Conservation (phyloP, 305 asterid genomes). For the Rubia tinctorum region DNA sequence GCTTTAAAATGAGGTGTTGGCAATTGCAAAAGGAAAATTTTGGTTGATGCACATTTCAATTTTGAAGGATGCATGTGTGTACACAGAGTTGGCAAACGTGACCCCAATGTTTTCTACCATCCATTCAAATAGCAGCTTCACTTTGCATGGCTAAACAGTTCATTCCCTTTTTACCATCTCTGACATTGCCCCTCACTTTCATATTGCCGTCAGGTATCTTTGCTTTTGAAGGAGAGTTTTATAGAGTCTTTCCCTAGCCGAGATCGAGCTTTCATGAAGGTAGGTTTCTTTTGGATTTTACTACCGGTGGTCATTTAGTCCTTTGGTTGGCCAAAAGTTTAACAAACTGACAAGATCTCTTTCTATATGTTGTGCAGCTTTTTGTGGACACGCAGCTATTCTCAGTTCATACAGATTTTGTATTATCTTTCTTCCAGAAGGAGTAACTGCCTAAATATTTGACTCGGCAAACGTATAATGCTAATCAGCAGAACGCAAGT, state of each 20-base stretch:
- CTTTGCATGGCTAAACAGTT: not conserved
- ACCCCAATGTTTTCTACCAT: not conserved
- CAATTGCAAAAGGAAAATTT: not conserved
- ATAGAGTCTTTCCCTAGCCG: constrained; percentile 89
- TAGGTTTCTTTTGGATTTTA: constrained; percentile 13
- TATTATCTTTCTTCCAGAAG: constrained; percentile 93
- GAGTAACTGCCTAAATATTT: constrained; percentile 44
- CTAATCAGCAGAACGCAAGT: constrained; percentile 37
- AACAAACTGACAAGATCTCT: constrained; percentile 19
- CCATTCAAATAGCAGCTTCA: not conserved
- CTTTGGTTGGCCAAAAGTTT: not conserved
- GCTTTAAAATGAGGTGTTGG: not conserved
- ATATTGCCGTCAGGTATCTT: constrained; percentile 60
- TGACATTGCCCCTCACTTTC: not conserved
- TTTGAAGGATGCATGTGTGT: not conserved
- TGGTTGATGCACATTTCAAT: not conserved
- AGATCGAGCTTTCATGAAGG: constrained; percentile 98
- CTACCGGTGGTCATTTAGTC: not conserved
- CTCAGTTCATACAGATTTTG: constrained; percentile 98
- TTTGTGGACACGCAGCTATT: constrained; percentile 98
- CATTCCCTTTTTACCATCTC: not conserved
- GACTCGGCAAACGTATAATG: constrained; percentile 20
- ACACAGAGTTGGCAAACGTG: not conserved
- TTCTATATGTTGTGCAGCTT: constrained; percentile 45
- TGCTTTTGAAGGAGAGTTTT: constrained; percentile 95